Evolutionary conservation across 345 rosid species (phyloP).

Genomic region (Eucalyptus curtisii): DNA sequence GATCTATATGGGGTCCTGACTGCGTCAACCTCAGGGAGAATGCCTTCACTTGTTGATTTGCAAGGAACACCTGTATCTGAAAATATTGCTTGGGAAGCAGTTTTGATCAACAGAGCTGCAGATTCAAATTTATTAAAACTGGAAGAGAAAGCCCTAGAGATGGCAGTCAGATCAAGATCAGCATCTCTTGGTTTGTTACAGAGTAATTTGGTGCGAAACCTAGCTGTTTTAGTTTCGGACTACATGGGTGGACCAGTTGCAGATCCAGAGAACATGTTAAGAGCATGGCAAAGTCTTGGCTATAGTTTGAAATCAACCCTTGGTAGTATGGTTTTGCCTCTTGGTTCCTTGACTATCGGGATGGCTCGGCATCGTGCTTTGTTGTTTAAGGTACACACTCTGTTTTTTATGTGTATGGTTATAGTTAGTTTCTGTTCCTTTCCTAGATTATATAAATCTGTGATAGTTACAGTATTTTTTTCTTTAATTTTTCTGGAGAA

Average conservation of each 20-base stretch:
- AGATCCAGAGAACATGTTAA: constrained; percentile 58
- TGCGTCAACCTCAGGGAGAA: constrained; percentile 39
- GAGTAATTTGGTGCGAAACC: constrained; percentile 43
- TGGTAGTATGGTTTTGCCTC: constrained; percentile 80
- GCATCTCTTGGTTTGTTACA: constrained; percentile 22
- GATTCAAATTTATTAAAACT: constrained; percentile 71
- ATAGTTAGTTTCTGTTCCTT: background rate
- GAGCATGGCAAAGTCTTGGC: constrained; percentile 71
- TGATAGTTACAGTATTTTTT: background rate
- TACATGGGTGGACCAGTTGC: constrained; percentile 92
- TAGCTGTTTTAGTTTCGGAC: constrained; percentile 74
- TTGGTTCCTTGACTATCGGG: constrained; percentile 86
- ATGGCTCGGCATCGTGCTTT: constrained; percentile 96
- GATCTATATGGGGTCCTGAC: constrained; percentile 66
- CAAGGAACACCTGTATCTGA: constrained; percentile 66
- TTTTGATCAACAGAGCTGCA: constrained; percentile 64
- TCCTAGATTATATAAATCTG: background rate
- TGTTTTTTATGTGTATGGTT: background rate
- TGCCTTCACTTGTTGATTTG: constrained; percentile 86
- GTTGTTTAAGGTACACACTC: constrained; percentile 62
- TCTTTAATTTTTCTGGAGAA: background rate
- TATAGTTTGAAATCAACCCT: constrained; percentile 66
- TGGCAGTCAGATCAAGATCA: constrained; percentile 51
- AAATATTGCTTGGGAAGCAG: constrained; percentile 69
- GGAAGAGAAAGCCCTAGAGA: constrained; percentile 65